phyloP scores from a whole-genome alignment of 2,329 filamentous ascomycete genomes.

The Beauveria pseudobassiana region DNA sequence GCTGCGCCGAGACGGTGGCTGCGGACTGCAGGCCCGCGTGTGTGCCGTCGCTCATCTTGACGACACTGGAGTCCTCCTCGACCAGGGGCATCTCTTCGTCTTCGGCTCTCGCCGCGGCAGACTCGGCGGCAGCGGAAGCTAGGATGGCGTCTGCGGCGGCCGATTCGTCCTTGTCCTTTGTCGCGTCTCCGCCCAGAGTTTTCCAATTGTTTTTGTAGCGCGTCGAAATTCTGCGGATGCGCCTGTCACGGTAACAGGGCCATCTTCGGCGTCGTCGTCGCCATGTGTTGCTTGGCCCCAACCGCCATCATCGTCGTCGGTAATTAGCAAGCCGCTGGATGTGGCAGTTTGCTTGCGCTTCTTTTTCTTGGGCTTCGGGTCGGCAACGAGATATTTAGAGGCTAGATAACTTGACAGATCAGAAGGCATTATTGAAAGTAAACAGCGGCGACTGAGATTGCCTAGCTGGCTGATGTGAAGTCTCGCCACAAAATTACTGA shows the following conservation, averaged over 20 bases:
- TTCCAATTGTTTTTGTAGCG: conserved; percentile 79
- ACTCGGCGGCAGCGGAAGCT: conserved; percentile 62
- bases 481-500: not conserved
- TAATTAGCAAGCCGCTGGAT: conserved; percentile 51
- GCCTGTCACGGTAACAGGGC: conserved; percentile 40
- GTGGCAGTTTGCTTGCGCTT: conserved; percentile 51
- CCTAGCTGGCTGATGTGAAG: not conserved
- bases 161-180: conserved; percentile 30
- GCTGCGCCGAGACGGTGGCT: conserved; percentile 63
- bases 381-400: conserved; percentile 71
- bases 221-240: conserved; percentile 59
- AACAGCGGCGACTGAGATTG: not conserved
- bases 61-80: conserved; percentile 38
- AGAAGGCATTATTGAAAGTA: conserved; percentile 37
- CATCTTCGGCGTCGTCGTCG: conserved; percentile 50
- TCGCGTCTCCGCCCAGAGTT: conserved; percentile 45
- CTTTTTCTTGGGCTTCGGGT: conserved; percentile 53
- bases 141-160: conserved; percentile 74
- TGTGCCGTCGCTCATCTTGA: conserved; percentile 79
- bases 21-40: conserved; percentile 82
- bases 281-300: conserved; percentile 35
- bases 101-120: conserved; percentile 39
- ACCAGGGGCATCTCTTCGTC: conserved; percentile 44
- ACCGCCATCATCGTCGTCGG: conserved; percentile 53
- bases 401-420: conserved; percentile 80